A percentile compares a stretch with the other conserved stretches of the same genome.
Evolutionary conservation across 148 eudicot genomes (phyloP).

Genomic region (Linanthus parryae): DNA sequence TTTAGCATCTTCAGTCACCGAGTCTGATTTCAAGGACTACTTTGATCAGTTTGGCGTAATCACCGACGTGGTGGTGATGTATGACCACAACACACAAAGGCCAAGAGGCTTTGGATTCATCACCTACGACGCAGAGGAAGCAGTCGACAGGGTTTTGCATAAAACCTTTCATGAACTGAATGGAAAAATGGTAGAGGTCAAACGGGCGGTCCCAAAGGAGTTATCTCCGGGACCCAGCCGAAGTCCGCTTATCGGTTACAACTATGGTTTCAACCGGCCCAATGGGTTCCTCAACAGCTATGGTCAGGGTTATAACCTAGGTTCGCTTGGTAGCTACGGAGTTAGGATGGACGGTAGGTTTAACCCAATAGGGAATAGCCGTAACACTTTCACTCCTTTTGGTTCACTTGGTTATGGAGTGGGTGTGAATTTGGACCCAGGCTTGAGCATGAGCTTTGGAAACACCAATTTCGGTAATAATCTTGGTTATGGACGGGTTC

Average conservation of each 20-base stretch:
- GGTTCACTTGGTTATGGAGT: slow-evolving; percentile 51
- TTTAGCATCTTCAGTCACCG: slow-evolving; percentile 80
- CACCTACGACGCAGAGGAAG: slow-evolving; percentile 80
- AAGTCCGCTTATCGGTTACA: slow-evolving; percentile 58
- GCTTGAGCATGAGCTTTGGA: slow-evolving; percentile 43
- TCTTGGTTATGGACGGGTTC: slow-evolving; percentile 55
- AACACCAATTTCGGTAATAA: slow-evolving; percentile 36
- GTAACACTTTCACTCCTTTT: slow-evolving; percentile 59
- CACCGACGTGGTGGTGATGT: slow-evolving; percentile 90
- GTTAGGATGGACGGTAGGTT: slow-evolving; percentile 49
- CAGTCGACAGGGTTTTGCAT: slow-evolving; percentile 67
- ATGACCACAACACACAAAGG: slow-evolving; percentile 88
- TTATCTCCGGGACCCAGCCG: slow-evolving; percentile 62
- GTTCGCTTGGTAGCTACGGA: slow-evolving; percentile 54
- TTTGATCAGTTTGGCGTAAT: slow-evolving; percentile 83
- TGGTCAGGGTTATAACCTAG: slow-evolving; percentile 58
- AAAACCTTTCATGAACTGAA: slow-evolving; percentile 85
- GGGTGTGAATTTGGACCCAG: slow-evolving; percentile 58
- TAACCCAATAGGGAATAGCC: slow-evolving; percentile 50
- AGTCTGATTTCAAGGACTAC: slow-evolving; percentile 66
- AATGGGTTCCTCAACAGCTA: slow-evolving; percentile 55
- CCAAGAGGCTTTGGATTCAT: slow-evolving; percentile 95
- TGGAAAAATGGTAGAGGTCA: slow-evolving; percentile 91
- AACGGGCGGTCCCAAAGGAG: slow-evolving; percentile 89
- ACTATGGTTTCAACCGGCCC: slow-evolving; percentile 48